Evolutionary conservation across 2,329 filamentous ascomycete genomes (phyloP).

Genomic region (Diplodia corticola): DNA sequence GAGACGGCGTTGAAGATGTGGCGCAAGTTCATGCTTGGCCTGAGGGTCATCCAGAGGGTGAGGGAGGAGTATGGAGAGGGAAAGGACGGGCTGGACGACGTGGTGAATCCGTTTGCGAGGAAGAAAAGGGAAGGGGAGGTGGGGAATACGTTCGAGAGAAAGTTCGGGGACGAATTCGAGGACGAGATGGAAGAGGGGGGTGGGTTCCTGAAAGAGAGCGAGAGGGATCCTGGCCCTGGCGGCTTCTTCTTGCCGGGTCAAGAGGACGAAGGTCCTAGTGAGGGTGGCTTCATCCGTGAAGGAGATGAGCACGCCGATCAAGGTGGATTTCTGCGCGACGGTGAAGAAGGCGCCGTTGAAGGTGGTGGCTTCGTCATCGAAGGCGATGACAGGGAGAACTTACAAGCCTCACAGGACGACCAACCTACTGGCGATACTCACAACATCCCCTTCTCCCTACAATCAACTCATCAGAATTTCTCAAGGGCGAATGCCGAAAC

Average conservation of each 20-base stretch:
- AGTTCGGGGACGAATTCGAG: constrained; percentile 24
- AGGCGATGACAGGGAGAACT: constrained; percentile 30
- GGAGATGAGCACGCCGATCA: constrained; percentile 26
- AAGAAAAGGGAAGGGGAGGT: constrained; percentile 36
- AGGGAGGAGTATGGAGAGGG: constrained; percentile 71
- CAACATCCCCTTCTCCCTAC: constrained; percentile 37
- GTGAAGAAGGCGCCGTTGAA: constrained; percentile 36
- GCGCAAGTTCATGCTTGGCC: constrained; percentile 82
- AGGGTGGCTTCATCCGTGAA: constrained; percentile 26
- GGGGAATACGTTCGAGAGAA: constrained; percentile 24
- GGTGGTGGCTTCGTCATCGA: constrained; percentile 36
- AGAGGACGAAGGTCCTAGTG: constrained; percentile 23
- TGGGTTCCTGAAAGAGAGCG: constrained; percentile 42
- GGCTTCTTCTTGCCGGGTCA: constrained; percentile 25
- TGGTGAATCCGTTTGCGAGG: constrained; percentile 57
- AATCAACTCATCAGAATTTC: constrained; percentile 32
- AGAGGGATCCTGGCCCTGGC: constrained; percentile 15
- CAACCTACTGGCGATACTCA: constrained; percentile 25
- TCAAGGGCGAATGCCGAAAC: constrained; percentile 7
- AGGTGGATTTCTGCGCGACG: constrained; percentile 41
- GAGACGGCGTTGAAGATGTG: constrained; percentile 74
- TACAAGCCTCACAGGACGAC: background rate
- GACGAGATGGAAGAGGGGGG: constrained; percentile 38
- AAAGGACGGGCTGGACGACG: constrained; percentile 38
- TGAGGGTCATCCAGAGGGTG: constrained; percentile 79